phyloP scores from a whole-genome alignment of 352 stramenopile genomes.

The Globisporangium cystogenes region DNA sequence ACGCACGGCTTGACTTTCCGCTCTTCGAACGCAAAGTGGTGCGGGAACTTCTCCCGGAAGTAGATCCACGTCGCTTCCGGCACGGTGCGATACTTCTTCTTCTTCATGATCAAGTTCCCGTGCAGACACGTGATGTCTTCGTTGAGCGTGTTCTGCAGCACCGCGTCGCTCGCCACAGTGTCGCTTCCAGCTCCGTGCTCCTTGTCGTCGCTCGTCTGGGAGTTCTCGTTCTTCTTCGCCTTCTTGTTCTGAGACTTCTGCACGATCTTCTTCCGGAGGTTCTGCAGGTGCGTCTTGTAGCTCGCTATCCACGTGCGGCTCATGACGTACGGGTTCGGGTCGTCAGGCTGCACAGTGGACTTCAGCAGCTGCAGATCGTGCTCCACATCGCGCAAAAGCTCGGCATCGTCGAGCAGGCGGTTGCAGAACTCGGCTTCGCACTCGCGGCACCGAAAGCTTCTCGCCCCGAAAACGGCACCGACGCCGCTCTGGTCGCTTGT shows the following conservation, averaged over 20 bases:
- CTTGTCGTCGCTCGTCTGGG: neutral
- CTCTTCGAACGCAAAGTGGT: conserved; percentile 26
- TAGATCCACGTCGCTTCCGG: conserved; percentile 49
- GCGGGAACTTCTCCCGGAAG: conserved; percentile 56
- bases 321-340: conserved; percentile 38
- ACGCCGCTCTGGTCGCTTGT: conserved; percentile 6
- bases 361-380: conserved; percentile 53
- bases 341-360: conserved; percentile 17
- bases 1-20: conserved; percentile 29
- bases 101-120: conserved; percentile 58
- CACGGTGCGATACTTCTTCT: conserved; percentile 58
- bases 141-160: conserved; percentile 51
- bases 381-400: conserved; percentile 41
- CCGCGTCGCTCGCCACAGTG: conserved; percentile 7
- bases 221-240: conserved; percentile 4
- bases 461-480: conserved; percentile 30
- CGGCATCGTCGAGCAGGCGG: conserved; percentile 46
- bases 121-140: conserved; percentile 71
- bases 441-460: conserved; percentile 33
- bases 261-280: conserved; percentile 39
- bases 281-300: conserved; percentile 58
- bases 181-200: neutral
- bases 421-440: conserved; percentile 48
- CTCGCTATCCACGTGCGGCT: conserved; percentile 66
- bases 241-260: conserved; percentile 22